Evolutionary conservation across 1,284 basidiomycete species (phyloP).

Genomic region (Marasmius oreades): DNA sequence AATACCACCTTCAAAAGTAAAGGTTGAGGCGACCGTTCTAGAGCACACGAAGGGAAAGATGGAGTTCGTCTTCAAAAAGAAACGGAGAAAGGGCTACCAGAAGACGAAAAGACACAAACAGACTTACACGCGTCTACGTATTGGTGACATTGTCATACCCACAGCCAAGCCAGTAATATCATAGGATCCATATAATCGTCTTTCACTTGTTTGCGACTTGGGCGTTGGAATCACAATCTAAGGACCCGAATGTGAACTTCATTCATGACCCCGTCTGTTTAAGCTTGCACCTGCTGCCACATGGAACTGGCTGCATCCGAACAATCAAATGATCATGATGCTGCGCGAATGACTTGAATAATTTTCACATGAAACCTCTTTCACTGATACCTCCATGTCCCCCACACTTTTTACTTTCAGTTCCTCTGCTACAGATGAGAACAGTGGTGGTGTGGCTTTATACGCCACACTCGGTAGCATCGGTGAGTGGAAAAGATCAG

Average conservation of each 20-base stretch:
- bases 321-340: too few species aligned
- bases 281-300: background rate
- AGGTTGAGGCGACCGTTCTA: conserved; percentile 84
- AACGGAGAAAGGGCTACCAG: conserved; percentile 94
- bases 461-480: background rate
- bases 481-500: background rate
- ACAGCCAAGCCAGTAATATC: conserved; percentile 9
- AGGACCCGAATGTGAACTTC: background rate
- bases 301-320: background rate
- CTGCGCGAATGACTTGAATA: too few species aligned
- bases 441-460: background rate
- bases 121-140: conserved; percentile 86
- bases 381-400: background rate
- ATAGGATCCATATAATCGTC: background rate
- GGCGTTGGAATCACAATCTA: conserved; percentile 22
- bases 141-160: conserved; percentile 58
- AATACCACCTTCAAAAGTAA: conserved; percentile 59
- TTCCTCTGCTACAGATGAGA: background rate
- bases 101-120: conserved; percentile 80
- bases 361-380: too few species aligned
- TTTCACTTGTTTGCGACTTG: too few species aligned
- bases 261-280: background rate
- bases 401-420: background rate
- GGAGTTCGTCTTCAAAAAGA: conserved; percentile 93
- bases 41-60: conserved; percentile 95